Percentiles rank a stretch among this genome's conserved stretches.
Conservation (phyloP, 306 rosid genomes). For the Pyrus betulifolia region DNA sequence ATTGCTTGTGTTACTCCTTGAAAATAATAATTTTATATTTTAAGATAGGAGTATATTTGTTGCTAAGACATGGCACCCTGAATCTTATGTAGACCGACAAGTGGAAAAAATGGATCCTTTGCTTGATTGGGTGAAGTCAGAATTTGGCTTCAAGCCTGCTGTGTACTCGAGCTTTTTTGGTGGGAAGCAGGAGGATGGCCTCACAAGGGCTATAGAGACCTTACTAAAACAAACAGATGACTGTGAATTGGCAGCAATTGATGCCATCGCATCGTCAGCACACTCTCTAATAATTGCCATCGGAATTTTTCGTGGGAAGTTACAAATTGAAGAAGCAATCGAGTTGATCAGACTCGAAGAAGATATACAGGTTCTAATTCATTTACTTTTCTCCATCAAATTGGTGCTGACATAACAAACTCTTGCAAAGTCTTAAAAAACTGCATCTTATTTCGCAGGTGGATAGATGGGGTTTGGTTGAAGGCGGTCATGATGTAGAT, state of each 20-base stretch:
- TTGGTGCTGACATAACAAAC: not conserved
- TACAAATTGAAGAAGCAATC: conserved; percentile 77
- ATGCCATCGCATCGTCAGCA: conserved; percentile 70
- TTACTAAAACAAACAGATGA: conserved; percentile 58
- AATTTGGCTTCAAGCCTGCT: conserved; percentile 77
- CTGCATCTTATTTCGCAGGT: conserved; percentile 39
- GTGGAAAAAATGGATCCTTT: conserved; percentile 80
- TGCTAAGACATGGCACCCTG: conserved; percentile 7
- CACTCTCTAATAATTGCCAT: conserved; percentile 70
- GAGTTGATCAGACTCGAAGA: conserved; percentile 86
- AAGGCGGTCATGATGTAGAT: conserved; percentile 96
- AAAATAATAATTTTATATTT: not conserved
- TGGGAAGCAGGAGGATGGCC: conserved; percentile 79
- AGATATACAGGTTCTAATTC: conserved; percentile 67
- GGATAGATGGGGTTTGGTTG: conserved; percentile 91
- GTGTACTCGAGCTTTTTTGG: conserved; percentile 67
- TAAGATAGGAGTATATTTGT: not conserved
- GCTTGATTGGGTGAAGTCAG: conserved; percentile 70
- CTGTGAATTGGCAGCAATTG: conserved; percentile 80
- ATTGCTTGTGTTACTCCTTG: not conserved
- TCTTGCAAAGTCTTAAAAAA: not conserved
- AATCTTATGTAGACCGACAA: conserved; percentile 53
- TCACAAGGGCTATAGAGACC: conserved; percentile 48
- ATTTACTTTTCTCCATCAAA: not conserved
- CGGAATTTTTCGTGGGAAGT: conserved; percentile 45